phyloP scores from a whole-genome alignment of 2,329 filamentous ascomycete genomes.

The Neurospora sp. region DNA sequence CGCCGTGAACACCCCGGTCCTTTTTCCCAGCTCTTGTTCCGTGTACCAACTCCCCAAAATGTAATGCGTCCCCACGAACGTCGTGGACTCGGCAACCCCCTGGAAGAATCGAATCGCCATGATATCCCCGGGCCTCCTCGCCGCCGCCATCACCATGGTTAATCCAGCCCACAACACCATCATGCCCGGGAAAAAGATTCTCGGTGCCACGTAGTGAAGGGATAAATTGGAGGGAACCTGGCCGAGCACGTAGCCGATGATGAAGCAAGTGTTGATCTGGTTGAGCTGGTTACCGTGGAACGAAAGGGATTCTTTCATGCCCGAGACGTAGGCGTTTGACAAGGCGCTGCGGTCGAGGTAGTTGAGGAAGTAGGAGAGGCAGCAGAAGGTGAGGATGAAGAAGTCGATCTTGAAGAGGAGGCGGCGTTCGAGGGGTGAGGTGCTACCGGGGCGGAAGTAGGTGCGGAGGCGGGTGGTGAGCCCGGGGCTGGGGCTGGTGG shows the following conservation, averaged over 20 bases:
- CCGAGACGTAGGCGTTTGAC: constrained; percentile 44
- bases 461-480: not conserved
- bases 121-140: constrained; percentile 40
- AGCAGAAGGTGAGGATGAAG: constrained; percentile 56
- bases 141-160: constrained; percentile 51
- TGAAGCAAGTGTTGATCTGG: constrained; percentile 43
- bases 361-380: constrained; percentile 46
- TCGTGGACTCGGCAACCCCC: constrained; percentile 45
- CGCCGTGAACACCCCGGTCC: constrained; percentile 51
- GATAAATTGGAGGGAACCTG: constrained; percentile 54
- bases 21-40: constrained; percentile 49
- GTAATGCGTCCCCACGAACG: constrained; percentile 49
- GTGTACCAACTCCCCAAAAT: constrained; percentile 54
- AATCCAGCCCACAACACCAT: constrained; percentile 55
- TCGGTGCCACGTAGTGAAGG: constrained; percentile 52
- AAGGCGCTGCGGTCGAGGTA: constrained; percentile 45
- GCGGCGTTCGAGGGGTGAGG: constrained; percentile 28
- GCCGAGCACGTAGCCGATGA: constrained; percentile 39
- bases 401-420: constrained; percentile 52
- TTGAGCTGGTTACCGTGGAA: constrained; percentile 41
- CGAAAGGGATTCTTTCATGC: constrained; percentile 40
- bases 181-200: constrained; percentile 55
- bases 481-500: not conserved
- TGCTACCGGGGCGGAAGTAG: not conserved
- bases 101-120: constrained; percentile 51